Evolutionary conservation across 805 yeast genomes (phyloP).

Genomic region (Isabelozyma heimii): DNA sequence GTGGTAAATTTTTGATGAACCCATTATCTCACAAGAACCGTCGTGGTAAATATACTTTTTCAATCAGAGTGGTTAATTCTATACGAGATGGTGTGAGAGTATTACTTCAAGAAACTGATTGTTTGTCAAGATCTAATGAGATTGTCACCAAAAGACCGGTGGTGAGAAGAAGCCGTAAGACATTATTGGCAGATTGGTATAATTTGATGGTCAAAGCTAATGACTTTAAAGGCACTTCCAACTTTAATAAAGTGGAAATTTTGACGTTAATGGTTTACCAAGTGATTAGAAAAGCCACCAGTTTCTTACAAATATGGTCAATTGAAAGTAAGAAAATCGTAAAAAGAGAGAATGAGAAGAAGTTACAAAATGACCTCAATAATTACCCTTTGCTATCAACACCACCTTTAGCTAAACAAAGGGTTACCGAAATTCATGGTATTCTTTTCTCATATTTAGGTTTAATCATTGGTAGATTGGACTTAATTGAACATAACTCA

Average conservation of each 20-base stretch:
- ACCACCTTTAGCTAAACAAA: conserved; percentile 61
- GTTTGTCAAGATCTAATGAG: conserved; percentile 71
- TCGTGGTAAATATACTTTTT: conserved; percentile 48
- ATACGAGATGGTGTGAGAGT: conserved; percentile 72
- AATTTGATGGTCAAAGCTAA: conserved; percentile 73
- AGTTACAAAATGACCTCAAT: conserved; percentile 34
- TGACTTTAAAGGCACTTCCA: conserved; percentile 65
- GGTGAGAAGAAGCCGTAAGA: conserved; percentile 63
- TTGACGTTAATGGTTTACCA: conserved; percentile 64
- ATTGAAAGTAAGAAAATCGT: conserved; percentile 52
- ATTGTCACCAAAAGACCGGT: conserved; percentile 62
- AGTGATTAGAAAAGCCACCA: conserved; percentile 61
- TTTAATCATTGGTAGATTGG: conserved; percentile 71
- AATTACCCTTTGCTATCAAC: conserved; percentile 43
- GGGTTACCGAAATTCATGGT: conserved; percentile 64
- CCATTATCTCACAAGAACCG: conserved; percentile 51
- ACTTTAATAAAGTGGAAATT: conserved; percentile 55
- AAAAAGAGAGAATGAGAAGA: conserved; percentile 31
- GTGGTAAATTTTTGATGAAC: conserved; percentile 64
- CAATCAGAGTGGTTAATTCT: conserved; percentile 55
- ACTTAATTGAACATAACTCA: conserved; percentile 70
- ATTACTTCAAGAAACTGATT: conserved; percentile 63
- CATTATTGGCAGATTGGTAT: conserved; percentile 77
- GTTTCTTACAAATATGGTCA: conserved; percentile 72
- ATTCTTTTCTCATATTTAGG: conserved; percentile 61